Evolutionary conservation across 1,284 basidiomycete species (phyloP).

Genomic region (Limonomyces culmigenus): DNA sequence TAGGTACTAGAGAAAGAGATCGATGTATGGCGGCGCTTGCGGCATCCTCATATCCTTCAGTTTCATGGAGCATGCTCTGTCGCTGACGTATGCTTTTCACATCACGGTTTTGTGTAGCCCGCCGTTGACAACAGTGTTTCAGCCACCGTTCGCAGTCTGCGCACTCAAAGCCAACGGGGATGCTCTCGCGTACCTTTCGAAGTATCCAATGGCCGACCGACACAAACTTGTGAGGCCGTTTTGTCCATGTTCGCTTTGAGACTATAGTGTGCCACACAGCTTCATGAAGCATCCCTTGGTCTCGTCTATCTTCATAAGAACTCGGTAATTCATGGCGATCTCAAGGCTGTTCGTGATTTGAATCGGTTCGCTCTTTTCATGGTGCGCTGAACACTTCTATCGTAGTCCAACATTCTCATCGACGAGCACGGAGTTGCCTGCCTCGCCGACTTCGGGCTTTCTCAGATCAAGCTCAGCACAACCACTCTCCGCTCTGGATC

Average conservation of each 20-base stretch:
- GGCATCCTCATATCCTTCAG: constrained; percentile 5
- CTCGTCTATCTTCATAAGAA: constrained; percentile 7
- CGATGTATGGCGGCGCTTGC: constrained; percentile 6
- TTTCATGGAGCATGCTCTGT: constrained; percentile 4
- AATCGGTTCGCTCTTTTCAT: background rate
- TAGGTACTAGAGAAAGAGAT: constrained; percentile 7
- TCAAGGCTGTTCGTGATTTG: constrained; percentile 8
- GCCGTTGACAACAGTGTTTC: no score
- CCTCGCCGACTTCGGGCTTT: constrained; percentile 8
- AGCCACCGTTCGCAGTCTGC: constrained; percentile 6
- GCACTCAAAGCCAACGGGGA: constrained; percentile 4
- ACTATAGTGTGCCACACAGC: constrained; percentile 1
- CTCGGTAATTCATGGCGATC: constrained; percentile 7
- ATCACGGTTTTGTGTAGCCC: no score
- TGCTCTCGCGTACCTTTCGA: constrained; percentile 4
- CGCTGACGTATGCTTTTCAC: no score
- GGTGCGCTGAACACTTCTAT: background rate
- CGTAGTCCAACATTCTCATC: constrained; percentile 8
- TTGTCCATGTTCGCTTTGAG: background rate
- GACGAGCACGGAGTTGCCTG: constrained; percentile 6
- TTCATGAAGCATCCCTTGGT: constrained; percentile 6
- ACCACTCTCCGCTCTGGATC: background rate
- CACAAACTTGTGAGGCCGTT: constrained; percentile 4
- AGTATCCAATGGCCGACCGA: constrained; percentile 4
- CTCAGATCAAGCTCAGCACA: constrained; percentile 4